A percentile compares a stretch with the other conserved stretches of the same genome.
phyloP scores from a whole-genome alignment of 352 stramenopile genomes.

The Salisapilia sapeloensis region DNA sequence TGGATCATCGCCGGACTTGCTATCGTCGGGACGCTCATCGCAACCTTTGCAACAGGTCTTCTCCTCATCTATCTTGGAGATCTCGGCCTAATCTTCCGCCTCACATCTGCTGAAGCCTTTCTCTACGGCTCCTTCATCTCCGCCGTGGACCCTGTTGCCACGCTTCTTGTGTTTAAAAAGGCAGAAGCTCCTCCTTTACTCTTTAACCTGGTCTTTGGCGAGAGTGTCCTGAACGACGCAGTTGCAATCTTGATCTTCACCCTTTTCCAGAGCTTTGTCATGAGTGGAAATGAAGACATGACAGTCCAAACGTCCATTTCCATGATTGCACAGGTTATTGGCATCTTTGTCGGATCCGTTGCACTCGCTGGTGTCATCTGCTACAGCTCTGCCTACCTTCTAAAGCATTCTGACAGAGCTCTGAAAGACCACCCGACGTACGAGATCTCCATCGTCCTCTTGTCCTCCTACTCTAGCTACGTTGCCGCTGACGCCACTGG shows the following conservation, averaged over 20 bases:
- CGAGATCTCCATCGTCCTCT: conserved; percentile 42
- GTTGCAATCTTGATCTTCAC: conserved; percentile 76
- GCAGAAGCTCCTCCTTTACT: conserved; percentile 49
- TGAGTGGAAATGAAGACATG: conserved; percentile 20
- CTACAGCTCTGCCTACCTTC: conserved; percentile 23
- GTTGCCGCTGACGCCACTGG: conserved; percentile 40
- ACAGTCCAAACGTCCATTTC: conserved; percentile 10
- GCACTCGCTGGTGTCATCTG: conserved; percentile 22
- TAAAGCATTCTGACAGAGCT: conserved; percentile 14
- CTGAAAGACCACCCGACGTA: conserved; percentile 31
- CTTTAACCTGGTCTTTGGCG: conserved; percentile 89
- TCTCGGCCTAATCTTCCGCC: conserved; percentile 25
- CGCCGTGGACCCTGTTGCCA: conserved; percentile 85
- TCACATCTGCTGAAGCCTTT: conserved; percentile 70
- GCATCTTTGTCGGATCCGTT: conserved; percentile 26
- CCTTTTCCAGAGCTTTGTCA: conserved; percentile 41
- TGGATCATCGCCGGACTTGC: conserved; percentile 17
- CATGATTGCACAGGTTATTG: conserved; percentile 15
- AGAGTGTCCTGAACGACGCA: conserved; percentile 84
- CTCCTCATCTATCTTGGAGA: conserved; percentile 24
- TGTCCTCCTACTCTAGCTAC: conserved; percentile 61
- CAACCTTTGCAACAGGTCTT: conserved; percentile 22
- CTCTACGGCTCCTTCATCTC: conserved; percentile 85
- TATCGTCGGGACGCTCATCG: conserved; percentile 30
- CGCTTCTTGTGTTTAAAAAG: conserved; percentile 83